Evolutionary conservation across 768 basidiomycete genomes (phyloP).

Genomic region (Phanerochaete carnosa): DNA sequence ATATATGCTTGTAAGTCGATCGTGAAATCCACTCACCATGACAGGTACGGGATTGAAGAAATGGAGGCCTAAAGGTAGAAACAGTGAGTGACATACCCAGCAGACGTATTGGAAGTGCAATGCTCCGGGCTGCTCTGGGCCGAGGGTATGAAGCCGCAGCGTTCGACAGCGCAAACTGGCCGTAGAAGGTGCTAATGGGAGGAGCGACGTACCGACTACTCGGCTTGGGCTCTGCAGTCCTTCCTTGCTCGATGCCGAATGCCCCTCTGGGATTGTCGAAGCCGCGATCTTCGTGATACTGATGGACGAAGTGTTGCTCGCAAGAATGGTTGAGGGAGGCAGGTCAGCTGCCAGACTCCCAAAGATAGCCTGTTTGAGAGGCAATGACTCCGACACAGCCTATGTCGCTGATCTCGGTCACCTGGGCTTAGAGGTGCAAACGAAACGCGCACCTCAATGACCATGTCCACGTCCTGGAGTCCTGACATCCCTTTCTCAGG

Average conservation of each 20-base stretch:
- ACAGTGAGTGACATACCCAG: neutral
- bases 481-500: slow-evolving; percentile 45
- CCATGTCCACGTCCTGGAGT: slow-evolving; percentile 83
- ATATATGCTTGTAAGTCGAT: neutral
- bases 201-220: slow-evolving; percentile 65
- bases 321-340: slow-evolving; percentile 74
- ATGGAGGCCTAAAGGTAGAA: slow-evolving; percentile 58
- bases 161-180: neutral
- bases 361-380: slow-evolving; percentile 80
- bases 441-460: slow-evolving; percentile 68
- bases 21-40: slow-evolving; percentile 55
- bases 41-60: slow-evolving; percentile 98
- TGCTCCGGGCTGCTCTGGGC: neutral
- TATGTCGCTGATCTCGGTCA: slow-evolving; percentile 25
- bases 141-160: neutral
- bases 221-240: slow-evolving; percentile 65
- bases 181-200: neutral
- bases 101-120: neutral
- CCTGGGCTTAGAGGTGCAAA: neutral
- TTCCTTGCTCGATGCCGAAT: slow-evolving; percentile 54
- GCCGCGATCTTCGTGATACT: slow-evolving; percentile 93
- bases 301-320: slow-evolving; percentile 92
- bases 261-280: slow-evolving; percentile 59
- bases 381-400: slow-evolving; percentile 85
- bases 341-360: slow-evolving; percentile 62